These are phyloP conservation scores for Saturnispora saitoi DNA, from an alignment of 805 yeast species.

Conservation along the genomic window DNA sequence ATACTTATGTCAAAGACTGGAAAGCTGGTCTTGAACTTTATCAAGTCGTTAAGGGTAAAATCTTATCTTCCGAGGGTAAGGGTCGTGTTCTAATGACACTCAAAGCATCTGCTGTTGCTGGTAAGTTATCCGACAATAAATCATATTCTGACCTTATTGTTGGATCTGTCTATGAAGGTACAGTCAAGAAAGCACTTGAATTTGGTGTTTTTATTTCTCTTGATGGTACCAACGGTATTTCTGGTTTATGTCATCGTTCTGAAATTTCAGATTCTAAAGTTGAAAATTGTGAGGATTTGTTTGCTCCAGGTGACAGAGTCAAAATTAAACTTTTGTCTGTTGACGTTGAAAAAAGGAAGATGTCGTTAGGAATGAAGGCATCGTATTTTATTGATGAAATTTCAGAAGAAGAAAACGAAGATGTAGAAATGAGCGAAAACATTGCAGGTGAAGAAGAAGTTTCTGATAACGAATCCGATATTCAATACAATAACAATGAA, in stretches of 20 bases:
- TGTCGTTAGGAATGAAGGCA: slow-evolving; percentile 91
- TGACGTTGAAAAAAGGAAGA: slow-evolving; percentile 56
- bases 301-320: slow-evolving; percentile 85
- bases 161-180: slow-evolving; percentile 71
- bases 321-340: slow-evolving; percentile 69
- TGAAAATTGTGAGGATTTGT: slow-evolving; percentile 52
- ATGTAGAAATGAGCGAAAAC: slow-evolving; percentile 22
- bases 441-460: slow-evolving; percentile 24
- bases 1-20: slow-evolving; percentile 80
- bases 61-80: slow-evolving; percentile 52
- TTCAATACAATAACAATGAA: slow-evolving; percentile 17
- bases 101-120: slow-evolving; percentile 72
- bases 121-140: slow-evolving; percentile 51
- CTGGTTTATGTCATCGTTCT: slow-evolving; percentile 82
- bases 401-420: slow-evolving; percentile 26
- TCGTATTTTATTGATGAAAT: slow-evolving; percentile 50
- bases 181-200: slow-evolving; percentile 67
- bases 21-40: slow-evolving; percentile 61
- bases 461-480: slow-evolving; percentile 15
- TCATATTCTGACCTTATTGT: slow-evolving; percentile 57
- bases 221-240: slow-evolving; percentile 62
- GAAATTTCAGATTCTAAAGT: slow-evolving; percentile 67
- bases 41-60: slow-evolving; percentile 69
- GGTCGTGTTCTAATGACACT: slow-evolving; percentile 67
- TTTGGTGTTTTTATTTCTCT: slow-evolving; percentile 87